Evolutionary conservation across 1,139 yeast species (phyloP).

Genomic region (Hanseniaspora uvarum): DNA sequence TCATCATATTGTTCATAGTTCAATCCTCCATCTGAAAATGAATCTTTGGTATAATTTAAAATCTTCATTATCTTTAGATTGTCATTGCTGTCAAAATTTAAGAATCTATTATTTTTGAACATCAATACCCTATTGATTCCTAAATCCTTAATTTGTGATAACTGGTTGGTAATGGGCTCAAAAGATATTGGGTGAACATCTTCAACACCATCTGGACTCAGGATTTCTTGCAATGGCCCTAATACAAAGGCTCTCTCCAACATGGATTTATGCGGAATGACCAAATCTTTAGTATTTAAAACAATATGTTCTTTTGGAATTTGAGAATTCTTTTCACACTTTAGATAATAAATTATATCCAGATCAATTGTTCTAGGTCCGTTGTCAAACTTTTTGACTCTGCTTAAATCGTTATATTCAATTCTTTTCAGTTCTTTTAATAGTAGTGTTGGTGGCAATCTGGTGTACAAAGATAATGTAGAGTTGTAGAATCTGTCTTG

Average conservation of each 20-base stretch:
- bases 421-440: constrained; percentile 56
- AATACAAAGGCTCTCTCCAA: constrained; percentile 82
- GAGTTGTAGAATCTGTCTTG: constrained; percentile 83
- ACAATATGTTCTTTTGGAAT: constrained; percentile 22
- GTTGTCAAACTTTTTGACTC: constrained; percentile 71
- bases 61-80: constrained; percentile 59
- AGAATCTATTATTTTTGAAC: constrained; percentile 18
- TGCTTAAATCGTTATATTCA: constrained; percentile 59
- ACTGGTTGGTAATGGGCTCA: constrained; percentile 61
- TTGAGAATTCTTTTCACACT: constrained; percentile 20
- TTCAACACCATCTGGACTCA: constrained; percentile 30
- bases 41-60: constrained; percentile 83
- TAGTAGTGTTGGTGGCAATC: constrained; percentile 52
- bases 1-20: constrained; percentile 26
- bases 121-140: constrained; percentile 10
- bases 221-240: constrained; percentile 73
- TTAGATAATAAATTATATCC: constrained; percentile 59
- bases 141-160: constrained; percentile 44
- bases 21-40: constrained; percentile 83
- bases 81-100: constrained; percentile 27
- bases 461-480: constrained; percentile 52
- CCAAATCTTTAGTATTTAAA: constrained; percentile 46
- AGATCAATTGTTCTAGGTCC: constrained; percentile 89
- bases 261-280: constrained; percentile 80
- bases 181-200: constrained; percentile 78